Percentiles rank a stretch among this genome's conserved stretches.
Conservation (phyloP, 805 yeast genomes). For the Saccharomycopsis fodiens region DNA sequence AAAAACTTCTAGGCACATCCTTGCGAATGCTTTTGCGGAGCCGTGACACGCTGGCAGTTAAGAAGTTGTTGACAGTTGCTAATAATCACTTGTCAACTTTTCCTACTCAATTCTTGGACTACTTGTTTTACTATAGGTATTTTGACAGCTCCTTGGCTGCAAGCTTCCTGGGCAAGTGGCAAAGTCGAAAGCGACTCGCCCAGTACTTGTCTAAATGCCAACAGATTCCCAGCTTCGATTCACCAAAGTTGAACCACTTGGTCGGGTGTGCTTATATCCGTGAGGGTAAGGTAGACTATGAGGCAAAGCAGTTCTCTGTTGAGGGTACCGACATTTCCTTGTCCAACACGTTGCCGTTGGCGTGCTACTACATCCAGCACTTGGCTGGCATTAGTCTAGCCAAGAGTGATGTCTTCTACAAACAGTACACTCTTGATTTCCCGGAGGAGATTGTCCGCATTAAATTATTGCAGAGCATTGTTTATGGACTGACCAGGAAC, state of each 20-base stretch:
- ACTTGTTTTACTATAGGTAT: neutral
- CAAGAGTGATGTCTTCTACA: neutral
- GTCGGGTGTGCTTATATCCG: neutral
- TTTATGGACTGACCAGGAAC: neutral
- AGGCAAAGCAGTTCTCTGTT: neutral
- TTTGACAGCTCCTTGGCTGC: neutral
- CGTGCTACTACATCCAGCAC: neutral
- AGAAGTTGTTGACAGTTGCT: neutral
- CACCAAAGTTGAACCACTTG: neutral
- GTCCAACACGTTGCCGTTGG: neutral
- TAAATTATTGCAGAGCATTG: neutral
- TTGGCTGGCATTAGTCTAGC: neutral
- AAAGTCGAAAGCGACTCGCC: neutral
- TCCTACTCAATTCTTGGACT: neutral
- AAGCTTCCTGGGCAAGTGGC: neutral
- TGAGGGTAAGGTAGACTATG: neutral
- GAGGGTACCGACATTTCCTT: neutral
- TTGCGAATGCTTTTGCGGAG: neutral
- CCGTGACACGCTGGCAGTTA: neutral
- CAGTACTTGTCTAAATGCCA: neutral
- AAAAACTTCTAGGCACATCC: neutral
- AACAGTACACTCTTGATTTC: neutral
- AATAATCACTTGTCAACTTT: neutral
- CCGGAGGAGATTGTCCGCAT: neutral
- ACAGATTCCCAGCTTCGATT: neutral